phyloP scores from a whole-genome alignment of 305 asterid genomes.

The Solanum hybrid region DNA sequence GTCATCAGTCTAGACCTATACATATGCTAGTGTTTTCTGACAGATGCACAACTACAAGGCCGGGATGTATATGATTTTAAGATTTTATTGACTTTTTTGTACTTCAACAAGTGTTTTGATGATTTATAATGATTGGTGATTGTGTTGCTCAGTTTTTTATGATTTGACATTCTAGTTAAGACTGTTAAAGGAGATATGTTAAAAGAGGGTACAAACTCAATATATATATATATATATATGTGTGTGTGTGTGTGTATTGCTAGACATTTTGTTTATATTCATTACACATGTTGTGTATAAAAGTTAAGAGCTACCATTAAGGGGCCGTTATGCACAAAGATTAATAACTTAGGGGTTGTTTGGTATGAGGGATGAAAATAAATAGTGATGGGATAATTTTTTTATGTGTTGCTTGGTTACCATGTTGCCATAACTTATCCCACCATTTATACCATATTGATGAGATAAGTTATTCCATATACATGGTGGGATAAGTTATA shows the following conservation, averaged over 20 bases:
- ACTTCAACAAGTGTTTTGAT: neutral
- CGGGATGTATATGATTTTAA: neutral
- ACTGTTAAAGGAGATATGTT: neutral
- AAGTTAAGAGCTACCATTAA: neutral
- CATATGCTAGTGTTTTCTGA: neutral
- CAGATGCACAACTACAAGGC: neutral
- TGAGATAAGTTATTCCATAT: neutral
- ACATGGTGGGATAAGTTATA: too few relatives aligned
- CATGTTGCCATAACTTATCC: neutral
- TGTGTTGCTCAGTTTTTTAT: neutral
- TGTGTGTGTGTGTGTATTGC: too few relatives aligned
- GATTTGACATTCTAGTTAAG: neutral
- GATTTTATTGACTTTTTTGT: neutral
- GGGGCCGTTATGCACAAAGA: neutral
- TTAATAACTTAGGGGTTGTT: neutral
- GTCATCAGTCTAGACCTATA: neutral
- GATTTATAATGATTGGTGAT: neutral
- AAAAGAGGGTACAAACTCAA: neutral
- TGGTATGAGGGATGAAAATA: neutral
- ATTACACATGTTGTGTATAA: neutral
- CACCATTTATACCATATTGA: too few relatives aligned
- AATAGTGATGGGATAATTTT: neutral
- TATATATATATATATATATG: too few relatives aligned
- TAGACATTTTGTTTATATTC: neutral
- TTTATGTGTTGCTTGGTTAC: neutral